Evolutionary conservation across 305 asterid species (phyloP), one percentile per base, ranked within the genome.

Genomic region (Fraxinus sp.): DNA sequence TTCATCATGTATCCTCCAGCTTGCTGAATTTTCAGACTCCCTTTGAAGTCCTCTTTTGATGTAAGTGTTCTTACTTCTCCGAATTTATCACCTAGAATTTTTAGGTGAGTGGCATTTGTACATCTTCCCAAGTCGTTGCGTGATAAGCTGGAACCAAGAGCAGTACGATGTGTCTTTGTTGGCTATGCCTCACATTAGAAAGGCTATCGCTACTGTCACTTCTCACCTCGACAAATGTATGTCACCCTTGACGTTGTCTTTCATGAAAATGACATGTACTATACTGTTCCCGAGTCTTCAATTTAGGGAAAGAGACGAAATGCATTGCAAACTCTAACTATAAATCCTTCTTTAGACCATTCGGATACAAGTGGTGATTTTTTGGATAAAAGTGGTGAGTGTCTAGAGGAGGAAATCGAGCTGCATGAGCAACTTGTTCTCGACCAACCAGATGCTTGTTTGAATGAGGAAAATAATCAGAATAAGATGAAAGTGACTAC

Each of bases 41-140:
- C 44, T 30, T 49, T 13, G 18, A 49, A 13, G 7, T 49, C 59
- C 20, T 49, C 3, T 2, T 3, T 49, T 49, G 6, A 5, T 3
- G 18, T 49, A 0, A 49, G 18, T 49, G 6, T 7, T 49, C 7
- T 5, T 49, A 49, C 20, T 49, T 0, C 59, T 49, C 59, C 18
- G 0, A 49, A 49, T 14, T 49, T 49, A 49, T 14, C 6, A 49
- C 59, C 59, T 3, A 13, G 6, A 49, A 49, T 49, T 49, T 49
- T 49, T 49, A 0, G 59, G 1, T 49, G 76, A 26, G 22, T 28
- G 16, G n/a, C 73, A 71, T 18, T 0, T 74, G 41, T 39, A 59
- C 86, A 70, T 73, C 55, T 66, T 73, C 52, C 78, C 81, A 46
- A 59, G 68, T 76, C 30, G 22, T 36, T 72, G 70, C 71, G 26